phyloP scores from a whole-genome alignment of 225 moss, liverwort and hornwort genomes.

The Pseudisothecium myosuroides region DNA sequence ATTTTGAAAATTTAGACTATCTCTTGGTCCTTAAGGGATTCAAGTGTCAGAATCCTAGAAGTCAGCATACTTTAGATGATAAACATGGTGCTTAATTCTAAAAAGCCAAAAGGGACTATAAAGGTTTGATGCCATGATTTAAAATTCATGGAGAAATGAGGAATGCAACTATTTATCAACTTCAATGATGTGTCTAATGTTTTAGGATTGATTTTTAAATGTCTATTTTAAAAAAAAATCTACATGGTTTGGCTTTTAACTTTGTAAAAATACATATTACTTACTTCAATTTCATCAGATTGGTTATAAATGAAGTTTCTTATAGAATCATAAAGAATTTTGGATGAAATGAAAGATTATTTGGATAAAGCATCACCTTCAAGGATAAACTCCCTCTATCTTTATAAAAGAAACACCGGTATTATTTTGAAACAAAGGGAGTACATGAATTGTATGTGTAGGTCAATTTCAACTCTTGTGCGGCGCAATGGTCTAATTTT shows the following conservation, averaged over 20 bases:
- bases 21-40: accelerated
- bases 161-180: background rate
- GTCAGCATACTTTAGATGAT: no score
- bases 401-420: no score
- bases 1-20: background rate
- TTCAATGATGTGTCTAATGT: background rate
- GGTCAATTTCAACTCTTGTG: background rate
- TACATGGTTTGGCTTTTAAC: background rate
- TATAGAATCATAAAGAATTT: background rate
- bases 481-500: background rate
- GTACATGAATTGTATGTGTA: accelerated
- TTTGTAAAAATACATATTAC: background rate
- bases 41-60: no score
- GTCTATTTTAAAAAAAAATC: background rate
- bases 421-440: no score
- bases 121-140: background rate
- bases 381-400: no score
- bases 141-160: background rate
- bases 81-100: accelerated
- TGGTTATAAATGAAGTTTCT: background rate
- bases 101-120: background rate
- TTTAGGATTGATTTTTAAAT: background rate
- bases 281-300: background rate
- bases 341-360: background rate
- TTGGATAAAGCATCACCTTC: background rate